phyloP scores from a whole-genome alignment of 495 filamentous ascomycete genomes.

The Aspergillus campestris region DNA sequence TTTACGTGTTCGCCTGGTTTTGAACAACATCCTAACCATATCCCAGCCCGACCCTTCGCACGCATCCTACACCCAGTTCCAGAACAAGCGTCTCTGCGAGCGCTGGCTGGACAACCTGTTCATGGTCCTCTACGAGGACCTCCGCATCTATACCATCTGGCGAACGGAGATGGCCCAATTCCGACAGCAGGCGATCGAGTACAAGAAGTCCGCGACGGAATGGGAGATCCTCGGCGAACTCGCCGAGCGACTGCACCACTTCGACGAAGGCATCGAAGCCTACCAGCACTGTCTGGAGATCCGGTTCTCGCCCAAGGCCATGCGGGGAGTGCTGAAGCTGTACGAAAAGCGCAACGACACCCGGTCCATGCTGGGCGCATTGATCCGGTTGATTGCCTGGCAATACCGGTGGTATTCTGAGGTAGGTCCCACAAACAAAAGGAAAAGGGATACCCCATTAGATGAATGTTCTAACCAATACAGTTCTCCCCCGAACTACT shows the following conservation, averaged over 20 bases:
- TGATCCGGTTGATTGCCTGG: slow-evolving; percentile 90
- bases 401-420: slow-evolving; percentile 99
- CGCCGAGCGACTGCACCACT: slow-evolving; percentile 84
- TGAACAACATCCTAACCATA: slow-evolving; percentile 4
- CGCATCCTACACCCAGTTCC: slow-evolving; percentile 58
- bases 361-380: slow-evolving; percentile 62
- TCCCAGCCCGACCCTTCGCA: slow-evolving; percentile 40
- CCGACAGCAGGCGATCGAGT: slow-evolving; percentile 78
- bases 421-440: slow-evolving; percentile 34
- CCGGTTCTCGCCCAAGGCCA: slow-evolving; percentile 83
- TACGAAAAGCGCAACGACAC: slow-evolving; percentile 69
- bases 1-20: too few relatives aligned
- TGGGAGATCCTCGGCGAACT: slow-evolving; percentile 97
- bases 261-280: slow-evolving; percentile 82
- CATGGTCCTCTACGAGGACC: slow-evolving; percentile 97
- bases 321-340: slow-evolving; percentile 71
- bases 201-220: slow-evolving; percentile 92
- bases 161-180: slow-evolving; percentile 93
- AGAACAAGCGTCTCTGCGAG: slow-evolving; percentile 94
- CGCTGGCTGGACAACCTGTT: slow-evolving; percentile 97
- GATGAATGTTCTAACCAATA: neutral
- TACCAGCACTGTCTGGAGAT: slow-evolving; percentile 75
- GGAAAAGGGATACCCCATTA: slow-evolving; percentile 1
- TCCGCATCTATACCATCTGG: slow-evolving; percentile 98
- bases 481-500: slow-evolving; percentile 90